These are phyloP conservation scores for Penicillium sp. DNA, from an alignment of 2,329 filamentous ascomycete species.

Conservation along the genomic window DNA sequence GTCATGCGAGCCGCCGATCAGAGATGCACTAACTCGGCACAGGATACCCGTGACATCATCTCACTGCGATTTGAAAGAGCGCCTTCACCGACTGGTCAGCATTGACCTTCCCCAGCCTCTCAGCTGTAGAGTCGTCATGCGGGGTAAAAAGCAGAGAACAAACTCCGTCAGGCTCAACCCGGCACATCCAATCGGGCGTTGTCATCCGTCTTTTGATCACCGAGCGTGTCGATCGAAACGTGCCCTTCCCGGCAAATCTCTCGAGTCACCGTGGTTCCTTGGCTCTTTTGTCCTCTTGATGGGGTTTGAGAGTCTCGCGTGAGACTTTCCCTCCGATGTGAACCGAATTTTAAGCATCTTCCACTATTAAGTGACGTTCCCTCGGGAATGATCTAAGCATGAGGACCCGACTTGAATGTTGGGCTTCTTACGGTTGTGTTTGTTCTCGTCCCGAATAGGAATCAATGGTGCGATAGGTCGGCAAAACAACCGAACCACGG, in stretches of 20 bases:
- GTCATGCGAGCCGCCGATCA: constrained; percentile 13
- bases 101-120: constrained; percentile 5
- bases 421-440: not conserved
- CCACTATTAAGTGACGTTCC: too few relatives aligned
- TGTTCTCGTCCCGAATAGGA: not conserved
- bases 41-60: constrained; percentile 12
- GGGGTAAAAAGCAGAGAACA: constrained; percentile 1
- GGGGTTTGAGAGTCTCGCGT: not conserved
- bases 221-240: constrained; percentile 2
- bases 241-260: not conserved
- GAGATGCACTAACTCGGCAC: not conserved
- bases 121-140: constrained; percentile 1
- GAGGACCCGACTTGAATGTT: not conserved
- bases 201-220: not conserved
- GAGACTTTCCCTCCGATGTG: not conserved
- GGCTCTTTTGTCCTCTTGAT: not conserved
- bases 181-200: not conserved
- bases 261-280: not conserved
- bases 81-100: constrained; percentile 12
- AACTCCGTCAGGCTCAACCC: not conserved
- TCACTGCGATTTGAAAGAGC: not conserved
- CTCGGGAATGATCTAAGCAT: not conserved
- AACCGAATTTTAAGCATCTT: not conserved
- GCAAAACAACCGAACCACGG: not conserved
- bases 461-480: not conserved